A percentile compares a stretch with the other conserved stretches of the same genome.
phyloP scores from a whole-genome alignment of 192 early-diverging fungal species.

The Entomortierella chlamydospora region DNA sequence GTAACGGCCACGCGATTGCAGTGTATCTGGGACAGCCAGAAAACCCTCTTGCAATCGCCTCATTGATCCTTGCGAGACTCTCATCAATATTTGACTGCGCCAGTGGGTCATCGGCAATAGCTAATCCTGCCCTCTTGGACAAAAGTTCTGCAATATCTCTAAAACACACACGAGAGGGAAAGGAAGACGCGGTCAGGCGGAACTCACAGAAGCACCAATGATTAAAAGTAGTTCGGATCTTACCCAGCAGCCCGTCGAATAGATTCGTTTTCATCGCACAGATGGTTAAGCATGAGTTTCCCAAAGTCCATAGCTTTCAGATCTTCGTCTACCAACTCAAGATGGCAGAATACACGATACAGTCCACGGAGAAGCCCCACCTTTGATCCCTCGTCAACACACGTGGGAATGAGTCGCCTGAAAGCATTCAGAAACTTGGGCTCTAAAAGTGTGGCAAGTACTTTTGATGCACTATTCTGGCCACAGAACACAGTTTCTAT shows the following conservation, averaged over 20 bases:
- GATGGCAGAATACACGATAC: conserved; percentile 29
- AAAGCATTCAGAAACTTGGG: conserved; percentile 18
- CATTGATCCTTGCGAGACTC: conserved; percentile 4
- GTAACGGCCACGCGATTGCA: neutral
- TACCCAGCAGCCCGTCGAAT: conserved; percentile 28
- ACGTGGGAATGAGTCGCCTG: conserved; percentile 18
- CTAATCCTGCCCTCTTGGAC: neutral
- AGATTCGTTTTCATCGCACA: conserved; percentile 3
- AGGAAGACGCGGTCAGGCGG: neutral
- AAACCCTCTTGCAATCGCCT: conserved; percentile 21
- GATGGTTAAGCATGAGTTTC: conserved; percentile 11
- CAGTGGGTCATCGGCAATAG: conserved; percentile 16
- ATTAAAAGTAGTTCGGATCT: neutral
- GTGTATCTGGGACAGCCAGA: neutral
- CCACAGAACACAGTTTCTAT: neutral
- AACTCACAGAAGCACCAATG: too few relatives aligned
- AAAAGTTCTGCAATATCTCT: conserved; percentile 26
- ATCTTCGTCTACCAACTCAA: conserved; percentile 4
- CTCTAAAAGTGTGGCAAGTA: neutral
- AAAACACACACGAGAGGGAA: neutral
- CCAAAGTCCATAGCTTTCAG: conserved; percentile 22
- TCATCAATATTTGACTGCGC: conserved; percentile 11
- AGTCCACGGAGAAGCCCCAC: conserved; percentile 21
- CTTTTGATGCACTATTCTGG: neutral
- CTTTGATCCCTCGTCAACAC: neutral